A percentile compares a stretch with the other conserved stretches of the same genome.
phyloP scores from a whole-genome alignment of 805 yeast species.

The Candida mattraensis region DNA sequence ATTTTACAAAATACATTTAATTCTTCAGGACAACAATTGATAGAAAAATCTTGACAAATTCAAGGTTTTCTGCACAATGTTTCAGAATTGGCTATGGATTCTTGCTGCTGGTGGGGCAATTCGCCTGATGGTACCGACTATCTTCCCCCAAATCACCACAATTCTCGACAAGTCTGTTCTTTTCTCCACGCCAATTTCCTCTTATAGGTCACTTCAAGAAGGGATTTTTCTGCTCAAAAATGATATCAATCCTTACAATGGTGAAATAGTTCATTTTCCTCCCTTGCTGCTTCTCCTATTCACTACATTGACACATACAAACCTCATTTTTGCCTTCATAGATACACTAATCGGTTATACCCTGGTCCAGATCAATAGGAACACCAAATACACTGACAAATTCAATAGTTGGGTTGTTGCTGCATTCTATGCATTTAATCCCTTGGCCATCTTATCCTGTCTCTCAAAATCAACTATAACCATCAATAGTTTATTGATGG shows the following conservation, averaged over 20 bases:
- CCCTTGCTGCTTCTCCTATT: conserved; percentile 65
- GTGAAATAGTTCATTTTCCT: conserved; percentile 85
- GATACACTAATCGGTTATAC: conserved; percentile 61
- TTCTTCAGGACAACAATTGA: too few relatives aligned
- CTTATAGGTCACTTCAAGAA: conserved; percentile 63
- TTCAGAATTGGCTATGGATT: too few relatives aligned
- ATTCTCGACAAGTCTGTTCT: conserved; percentile 54
- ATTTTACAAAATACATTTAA: conserved; percentile 1
- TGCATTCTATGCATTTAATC: conserved; percentile 74
- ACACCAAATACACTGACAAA: conserved; percentile 29
- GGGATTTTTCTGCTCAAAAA: conserved; percentile 62
- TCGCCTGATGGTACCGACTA: conserved; percentile 28
- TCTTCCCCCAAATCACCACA: conserved; percentile 31
- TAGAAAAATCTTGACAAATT: too few relatives aligned
- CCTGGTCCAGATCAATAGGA: conserved; percentile 49
- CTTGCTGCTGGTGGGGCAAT: conserved; percentile 26
- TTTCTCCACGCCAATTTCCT: conserved; percentile 71
- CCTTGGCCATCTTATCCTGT: conserved; percentile 68
- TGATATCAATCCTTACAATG: conserved; percentile 63
- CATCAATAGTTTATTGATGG: conserved; percentile 59
- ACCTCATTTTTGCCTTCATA: conserved; percentile 51
- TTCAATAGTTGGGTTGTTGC: conserved; percentile 25
- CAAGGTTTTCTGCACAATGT: too few relatives aligned
- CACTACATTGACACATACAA: conserved; percentile 34
- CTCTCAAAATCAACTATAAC: conserved; percentile 66